Conservation (phyloP, 1,139 yeast genomes). For the Keqinozyma sinolaborantium region DNA sequence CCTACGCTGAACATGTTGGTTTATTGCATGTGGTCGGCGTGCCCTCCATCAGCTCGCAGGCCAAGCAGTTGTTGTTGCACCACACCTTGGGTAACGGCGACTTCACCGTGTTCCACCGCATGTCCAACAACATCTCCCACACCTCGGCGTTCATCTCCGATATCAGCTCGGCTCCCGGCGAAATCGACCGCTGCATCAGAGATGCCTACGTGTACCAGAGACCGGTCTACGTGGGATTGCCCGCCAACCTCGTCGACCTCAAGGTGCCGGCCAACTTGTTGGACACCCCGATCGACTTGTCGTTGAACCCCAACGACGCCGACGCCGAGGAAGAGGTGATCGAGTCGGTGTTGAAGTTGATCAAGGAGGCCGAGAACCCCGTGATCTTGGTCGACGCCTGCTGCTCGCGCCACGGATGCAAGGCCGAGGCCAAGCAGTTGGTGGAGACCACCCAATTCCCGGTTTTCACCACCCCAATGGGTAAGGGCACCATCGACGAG, state of each 20-base stretch:
- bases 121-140: slow-evolving; percentile 63
- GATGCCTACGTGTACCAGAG: slow-evolving; percentile 70
- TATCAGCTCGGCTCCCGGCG: slow-evolving; percentile 58
- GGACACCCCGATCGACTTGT: slow-evolving; percentile 62
- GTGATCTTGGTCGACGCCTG: slow-evolving; percentile 83
- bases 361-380: slow-evolving; percentile 62
- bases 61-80: slow-evolving; percentile 37
- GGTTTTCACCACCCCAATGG: slow-evolving; percentile 87
- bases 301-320: slow-evolving; percentile 58
- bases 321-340: slow-evolving; percentile 74
- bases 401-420: slow-evolving; percentile 73
- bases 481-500: slow-evolving; percentile 79
- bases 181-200: slow-evolving; percentile 72
- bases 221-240: slow-evolving; percentile 81
- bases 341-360: slow-evolving; percentile 49
- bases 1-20: slow-evolving; percentile 42
- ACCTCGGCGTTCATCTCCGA: slow-evolving; percentile 65
- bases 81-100: slow-evolving; percentile 47
- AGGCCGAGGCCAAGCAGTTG: slow-evolving; percentile 56
- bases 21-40: slow-evolving; percentile 39
- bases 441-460: slow-evolving; percentile 76
- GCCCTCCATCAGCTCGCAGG: slow-evolving; percentile 36
- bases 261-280: slow-evolving; percentile 54
- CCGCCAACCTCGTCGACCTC: slow-evolving; percentile 75
- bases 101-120: slow-evolving; percentile 42